Evolutionary conservation across 208 protist species (phyloP).

Genomic region (Naegleria lovaniensis): DNA sequence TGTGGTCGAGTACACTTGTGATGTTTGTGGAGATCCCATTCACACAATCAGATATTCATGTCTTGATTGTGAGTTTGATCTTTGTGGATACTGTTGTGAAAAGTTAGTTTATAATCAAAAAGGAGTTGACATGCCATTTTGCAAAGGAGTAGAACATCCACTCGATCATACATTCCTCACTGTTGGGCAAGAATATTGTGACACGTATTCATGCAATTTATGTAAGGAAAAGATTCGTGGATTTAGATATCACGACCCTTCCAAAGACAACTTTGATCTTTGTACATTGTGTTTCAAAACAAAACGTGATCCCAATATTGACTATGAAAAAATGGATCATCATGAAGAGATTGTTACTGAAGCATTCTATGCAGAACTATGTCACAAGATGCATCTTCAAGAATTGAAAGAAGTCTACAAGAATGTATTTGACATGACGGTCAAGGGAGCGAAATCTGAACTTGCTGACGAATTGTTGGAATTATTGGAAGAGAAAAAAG

Average conservation of each 20-base stretch:
- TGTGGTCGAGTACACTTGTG: neutral
- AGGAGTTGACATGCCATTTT: neutral
- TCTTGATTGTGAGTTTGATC: neutral
- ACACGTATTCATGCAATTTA: neutral
- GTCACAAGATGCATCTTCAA: neutral
- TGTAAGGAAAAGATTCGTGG: slow-evolving; percentile 9
- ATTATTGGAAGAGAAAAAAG: neutral
- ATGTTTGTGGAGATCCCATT: neutral
- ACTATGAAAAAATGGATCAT: neutral
- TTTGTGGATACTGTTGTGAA: neutral
- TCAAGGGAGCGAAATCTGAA: neutral
- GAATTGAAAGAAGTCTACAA: neutral
- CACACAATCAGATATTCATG: neutral
- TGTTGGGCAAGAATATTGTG: neutral
- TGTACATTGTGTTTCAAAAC: neutral
- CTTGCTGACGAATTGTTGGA: neutral
- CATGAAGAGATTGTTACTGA: neutral
- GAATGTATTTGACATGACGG: neutral
- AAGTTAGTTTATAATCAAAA: neutral
- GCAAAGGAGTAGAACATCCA: neutral
- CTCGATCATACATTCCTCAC: neutral
- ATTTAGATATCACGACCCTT: neutral
- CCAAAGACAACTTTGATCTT: neutral
- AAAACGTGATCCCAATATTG: neutral
- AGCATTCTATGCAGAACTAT: neutral